Percentiles rank a stretch among this genome's conserved stretches.
Evolutionary conservation across 306 rosid species (phyloP).

Genomic region (Trifolium dubium): DNA sequence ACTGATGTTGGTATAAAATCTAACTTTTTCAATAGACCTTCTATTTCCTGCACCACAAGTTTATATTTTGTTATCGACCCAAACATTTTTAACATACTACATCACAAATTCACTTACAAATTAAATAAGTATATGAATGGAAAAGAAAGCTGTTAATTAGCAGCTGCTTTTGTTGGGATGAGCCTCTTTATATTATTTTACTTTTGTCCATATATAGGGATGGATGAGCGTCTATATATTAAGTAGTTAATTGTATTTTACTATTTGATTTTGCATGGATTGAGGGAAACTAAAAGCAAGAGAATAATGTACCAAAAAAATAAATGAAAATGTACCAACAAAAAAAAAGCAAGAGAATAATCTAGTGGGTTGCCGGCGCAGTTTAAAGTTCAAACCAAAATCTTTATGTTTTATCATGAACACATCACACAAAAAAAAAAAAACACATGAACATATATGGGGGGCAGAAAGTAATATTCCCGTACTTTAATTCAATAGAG

Average conservation of each 20-base stretch:
- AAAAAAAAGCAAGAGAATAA: slow-evolving; percentile 58
- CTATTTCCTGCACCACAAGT: slow-evolving; percentile 59
- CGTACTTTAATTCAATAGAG: not conserved
- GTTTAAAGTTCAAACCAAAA: slow-evolving; percentile 42
- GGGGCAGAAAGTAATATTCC: not conserved
- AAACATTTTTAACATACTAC: too few species aligned
- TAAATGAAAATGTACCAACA: too few species aligned
- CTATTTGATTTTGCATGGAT: too few species aligned
- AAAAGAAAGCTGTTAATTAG: not conserved
- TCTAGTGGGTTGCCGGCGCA: slow-evolving; percentile 51
- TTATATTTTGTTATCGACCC: too few species aligned
- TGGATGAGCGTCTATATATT: not conserved
- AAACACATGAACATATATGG: not conserved
- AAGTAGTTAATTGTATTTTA: not conserved
- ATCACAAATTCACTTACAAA: too few species aligned
- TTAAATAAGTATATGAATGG: not conserved
- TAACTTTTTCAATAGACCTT: slow-evolving; percentile 58
- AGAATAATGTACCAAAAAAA: too few species aligned
- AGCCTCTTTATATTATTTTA: not conserved
- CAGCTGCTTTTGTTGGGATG: not conserved
- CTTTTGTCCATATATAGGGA: too few species aligned
- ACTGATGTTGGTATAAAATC: slow-evolving; percentile 70
- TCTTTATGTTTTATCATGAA: not conserved
- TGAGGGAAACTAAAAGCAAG: slow-evolving; percentile 20
- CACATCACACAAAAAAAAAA: too few species aligned